Conservation (phyloP, 2,329 filamentous ascomycete species). For the Aspergillus sp. region DNA sequence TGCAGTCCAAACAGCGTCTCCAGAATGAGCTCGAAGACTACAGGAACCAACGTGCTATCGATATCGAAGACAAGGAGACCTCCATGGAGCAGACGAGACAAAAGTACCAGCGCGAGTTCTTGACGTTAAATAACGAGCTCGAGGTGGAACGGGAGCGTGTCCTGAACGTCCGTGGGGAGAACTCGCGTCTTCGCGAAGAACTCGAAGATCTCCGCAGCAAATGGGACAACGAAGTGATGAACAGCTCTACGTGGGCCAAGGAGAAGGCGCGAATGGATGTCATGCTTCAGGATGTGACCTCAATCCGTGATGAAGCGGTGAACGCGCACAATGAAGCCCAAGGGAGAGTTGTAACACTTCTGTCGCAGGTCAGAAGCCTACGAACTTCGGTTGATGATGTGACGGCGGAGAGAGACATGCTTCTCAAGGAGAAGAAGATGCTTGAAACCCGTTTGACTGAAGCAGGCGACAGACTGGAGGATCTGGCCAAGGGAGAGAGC, state of each 20-base stretch:
- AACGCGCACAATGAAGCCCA: constrained; percentile 94
- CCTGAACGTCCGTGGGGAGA: constrained; percentile 80
- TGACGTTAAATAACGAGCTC: constrained; percentile 84
- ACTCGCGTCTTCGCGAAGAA: constrained; percentile 86
- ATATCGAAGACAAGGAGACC: constrained; percentile 94
- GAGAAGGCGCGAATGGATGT: constrained; percentile 91
- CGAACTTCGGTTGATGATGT: constrained; percentile 84
- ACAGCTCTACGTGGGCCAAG: constrained; percentile 97
- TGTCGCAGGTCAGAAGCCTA: constrained; percentile 84
- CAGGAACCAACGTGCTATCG: constrained; percentile 88
- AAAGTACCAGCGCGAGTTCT: constrained; percentile 95
- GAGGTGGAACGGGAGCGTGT: constrained; percentile 90
- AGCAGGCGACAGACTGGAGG: constrained; percentile 83
- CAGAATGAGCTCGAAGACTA: constrained; percentile 98
- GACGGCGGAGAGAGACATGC: constrained; percentile 77
- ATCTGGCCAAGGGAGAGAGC: constrained; percentile 79
- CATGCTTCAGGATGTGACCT: constrained; percentile 81
- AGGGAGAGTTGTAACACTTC: constrained; percentile 82
- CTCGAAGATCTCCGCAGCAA: constrained; percentile 91
- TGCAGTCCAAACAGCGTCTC: constrained; percentile 88
- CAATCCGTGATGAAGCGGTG: constrained; percentile 90
- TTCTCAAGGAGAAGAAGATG: constrained; percentile 85
- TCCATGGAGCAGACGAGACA: constrained; percentile 95
- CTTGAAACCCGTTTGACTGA: constrained; percentile 83
- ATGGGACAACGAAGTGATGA: constrained; percentile 97